Base-by-base conservation (phyloP, 2,329 filamentous ascomycete genomes). In the Cladosporium sp. region DNA sequence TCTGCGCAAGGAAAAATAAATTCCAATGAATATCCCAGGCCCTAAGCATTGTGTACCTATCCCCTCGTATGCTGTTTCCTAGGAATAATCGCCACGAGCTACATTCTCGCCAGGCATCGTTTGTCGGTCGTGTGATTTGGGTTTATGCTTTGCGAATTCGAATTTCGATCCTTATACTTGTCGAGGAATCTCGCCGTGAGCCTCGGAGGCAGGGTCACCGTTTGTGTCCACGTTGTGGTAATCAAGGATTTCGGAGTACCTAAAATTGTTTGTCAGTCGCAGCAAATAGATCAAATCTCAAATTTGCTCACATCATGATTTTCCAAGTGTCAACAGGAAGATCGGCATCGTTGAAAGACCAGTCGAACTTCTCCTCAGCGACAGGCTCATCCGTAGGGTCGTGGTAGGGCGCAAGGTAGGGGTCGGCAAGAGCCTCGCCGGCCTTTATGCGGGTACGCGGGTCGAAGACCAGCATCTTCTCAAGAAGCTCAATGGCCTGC, bases 271-370 rank as follows among this genome's bases (percentile, higher is more conserved):
- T 16, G 19, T 46, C 42, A 53, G 48, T 6, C 22, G 22, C 22
- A 7, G 22, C 22, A 28, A 28, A 28, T 5, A 5, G 22, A 28
- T 28, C 8, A 10, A 33, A 22, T 43, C 3, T n/a, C 34, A 18
- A 11, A 9, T 18, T 9, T 33, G 53, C 86, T 68, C 79, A 95
- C 93, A 98, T 98, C 93, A 97, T 98, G 69, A 98, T 96, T 77
- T 98, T 98, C 93, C 93, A 98, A n/a, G 91, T 95, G 68, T 98
- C 93, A 46, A 97, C 91, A 1, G 93, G 92, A 53, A 98, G 77
- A 68, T 98, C 93, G 44, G 92, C 93, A 64, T 98, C 93, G 71
- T 97, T 97, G 75, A 98, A 98, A 50, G 91, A 96, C 93, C 93
- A 98, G 70, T 98, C 93, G 65, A 98, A 98, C 75, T 95, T 96